Base-by-base conservation (phyloP, 352 stramenopile genomes). In the Pythium utonaiense region DNA sequence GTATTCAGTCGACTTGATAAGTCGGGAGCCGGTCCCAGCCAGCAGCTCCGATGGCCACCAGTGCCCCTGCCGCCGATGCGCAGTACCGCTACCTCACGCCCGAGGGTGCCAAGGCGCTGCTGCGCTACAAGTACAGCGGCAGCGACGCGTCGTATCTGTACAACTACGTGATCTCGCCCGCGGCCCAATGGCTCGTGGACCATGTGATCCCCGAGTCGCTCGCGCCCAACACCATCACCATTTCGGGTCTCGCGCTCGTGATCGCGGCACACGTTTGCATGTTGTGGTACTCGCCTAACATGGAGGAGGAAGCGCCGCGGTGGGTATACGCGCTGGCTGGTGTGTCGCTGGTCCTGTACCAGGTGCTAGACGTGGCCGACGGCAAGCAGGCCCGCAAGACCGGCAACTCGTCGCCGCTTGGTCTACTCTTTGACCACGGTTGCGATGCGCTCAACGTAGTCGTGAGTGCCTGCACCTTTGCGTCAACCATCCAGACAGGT, bases 361-460 rank as follows among this genome's bases (percentile, higher is more conserved):
- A 95, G 69, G 80, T 93, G 33, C 73, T 95, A 58, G 86, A 95
- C 58, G 86, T 93, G 36, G 84, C 84, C 42, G 86, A 95, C 56
- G 86, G 86, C 55, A 95, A 95, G 67, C 86, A 95, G 57, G 86
- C 86, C 24, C 80, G 86, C 34, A 92, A 93, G 50, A 95, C 86
- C 0, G 83, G 83, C 65, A 93, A 92, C 73, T 93, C 83, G 66
- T 93, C 83, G 24, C 86, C 86, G 12, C 74, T 95, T 5, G 86
- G 86, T 16, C 67, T 93, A 50, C 71, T 95, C 3, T 95, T 95
- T 56, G 86, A 95, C 53, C 86, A 95, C 53, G 83, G 86, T 17
- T 95, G 86, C 36, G 86, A 95, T 47, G 86, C 86, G 36, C 75
- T 95, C 41, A 93, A 93, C 59, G 79, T 90, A 25, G 77, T 93